These are phyloP conservation scores for Calonectria henricotiae DNA, from an alignment of 2,329 filamentous ascomycete genomes.

Conservation along the genomic window DNA sequence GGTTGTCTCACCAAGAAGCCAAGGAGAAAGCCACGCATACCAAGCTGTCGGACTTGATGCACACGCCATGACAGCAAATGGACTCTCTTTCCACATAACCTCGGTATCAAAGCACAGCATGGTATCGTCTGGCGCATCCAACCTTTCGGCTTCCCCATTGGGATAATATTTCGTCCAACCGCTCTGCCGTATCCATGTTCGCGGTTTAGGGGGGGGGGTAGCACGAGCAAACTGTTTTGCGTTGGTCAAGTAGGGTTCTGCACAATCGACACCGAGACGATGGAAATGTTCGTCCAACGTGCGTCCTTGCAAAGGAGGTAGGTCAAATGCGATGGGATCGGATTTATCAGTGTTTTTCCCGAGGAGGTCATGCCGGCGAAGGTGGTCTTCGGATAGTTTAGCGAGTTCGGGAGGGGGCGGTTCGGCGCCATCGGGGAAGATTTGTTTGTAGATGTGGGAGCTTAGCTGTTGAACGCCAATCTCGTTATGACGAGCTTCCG, in stretches of 20 bases:
- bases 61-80: conserved; percentile 97
- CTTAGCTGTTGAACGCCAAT: conserved; percentile 97
- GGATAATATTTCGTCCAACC: conserved; percentile 95
- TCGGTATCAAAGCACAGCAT: conserved; percentile 96
- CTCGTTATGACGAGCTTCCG: conserved; percentile 85
- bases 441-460: conserved; percentile 83
- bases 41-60: conserved; percentile 90
- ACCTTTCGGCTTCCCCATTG: conserved; percentile 79
- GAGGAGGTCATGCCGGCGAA: conserved; percentile 87
- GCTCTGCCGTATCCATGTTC: conserved; percentile 83
- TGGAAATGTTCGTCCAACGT: conserved; percentile 96
- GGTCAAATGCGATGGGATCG: conserved; percentile 86
- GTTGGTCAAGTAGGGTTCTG: conserved; percentile 84
- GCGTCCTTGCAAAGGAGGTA: conserved; percentile 84
- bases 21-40: conserved; percentile 98
- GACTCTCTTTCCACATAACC: conserved; percentile 94
- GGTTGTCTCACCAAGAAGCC: conserved; percentile 88
- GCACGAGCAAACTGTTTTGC: conserved; percentile 82
- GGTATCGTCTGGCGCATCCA: conserved; percentile 84
- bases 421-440: conserved; percentile 77
- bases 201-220: conserved; percentile 73
- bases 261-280: conserved; percentile 87
- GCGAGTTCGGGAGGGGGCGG: conserved; percentile 81
- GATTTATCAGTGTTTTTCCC: conserved; percentile 90
- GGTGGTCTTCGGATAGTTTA: conserved; percentile 84